These are phyloP conservation scores for Metschnikowia continentalis DNA, from an alignment of 805 yeast genomes.

Conservation along the genomic window DNA sequence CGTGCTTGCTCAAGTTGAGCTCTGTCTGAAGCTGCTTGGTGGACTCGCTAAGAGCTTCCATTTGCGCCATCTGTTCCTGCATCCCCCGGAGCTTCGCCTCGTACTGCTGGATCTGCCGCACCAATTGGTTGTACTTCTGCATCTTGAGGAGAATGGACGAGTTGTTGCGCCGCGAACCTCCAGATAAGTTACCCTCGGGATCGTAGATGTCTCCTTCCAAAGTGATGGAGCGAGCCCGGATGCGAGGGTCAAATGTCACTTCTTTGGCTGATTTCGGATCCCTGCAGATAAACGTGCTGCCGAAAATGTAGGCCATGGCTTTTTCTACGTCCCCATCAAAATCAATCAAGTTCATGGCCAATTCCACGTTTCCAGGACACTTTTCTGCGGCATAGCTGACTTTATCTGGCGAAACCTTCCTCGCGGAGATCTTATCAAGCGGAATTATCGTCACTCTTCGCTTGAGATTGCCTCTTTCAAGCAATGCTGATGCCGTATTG, in stretches of 20 bases:
- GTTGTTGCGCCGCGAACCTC: constrained; percentile 74
- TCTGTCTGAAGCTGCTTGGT: constrained; percentile 58
- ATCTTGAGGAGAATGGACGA: constrained; percentile 59
- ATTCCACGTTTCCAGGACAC: constrained; percentile 81
- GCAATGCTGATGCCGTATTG: constrained; percentile 72
- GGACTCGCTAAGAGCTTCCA: constrained; percentile 41
- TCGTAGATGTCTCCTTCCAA: constrained; percentile 92
- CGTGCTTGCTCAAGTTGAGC: constrained; percentile 54
- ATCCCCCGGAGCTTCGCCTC: constrained; percentile 42
- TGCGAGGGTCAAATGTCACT: constrained; percentile 81
- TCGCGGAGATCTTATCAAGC: constrained; percentile 73
- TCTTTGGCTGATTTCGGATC: constrained; percentile 85
- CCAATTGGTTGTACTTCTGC: constrained; percentile 55
- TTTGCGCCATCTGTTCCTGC: constrained; percentile 37
- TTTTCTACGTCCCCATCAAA: constrained; percentile 64
- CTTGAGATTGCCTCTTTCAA: constrained; percentile 73
- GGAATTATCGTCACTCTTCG: constrained; percentile 91
- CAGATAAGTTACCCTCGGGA: constrained; percentile 93
- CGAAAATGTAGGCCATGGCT: constrained; percentile 92
- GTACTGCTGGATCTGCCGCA: constrained; percentile 34
- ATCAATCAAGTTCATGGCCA: constrained; percentile 79
- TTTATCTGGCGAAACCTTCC: constrained; percentile 47
- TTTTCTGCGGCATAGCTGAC: constrained; percentile 65
- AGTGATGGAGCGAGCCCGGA: constrained; percentile 80
- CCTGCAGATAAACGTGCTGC: constrained; percentile 79